phyloP scores from a whole-genome alignment of 176 grass and related monocot genomes.

The Carex myosuroides region DNA sequence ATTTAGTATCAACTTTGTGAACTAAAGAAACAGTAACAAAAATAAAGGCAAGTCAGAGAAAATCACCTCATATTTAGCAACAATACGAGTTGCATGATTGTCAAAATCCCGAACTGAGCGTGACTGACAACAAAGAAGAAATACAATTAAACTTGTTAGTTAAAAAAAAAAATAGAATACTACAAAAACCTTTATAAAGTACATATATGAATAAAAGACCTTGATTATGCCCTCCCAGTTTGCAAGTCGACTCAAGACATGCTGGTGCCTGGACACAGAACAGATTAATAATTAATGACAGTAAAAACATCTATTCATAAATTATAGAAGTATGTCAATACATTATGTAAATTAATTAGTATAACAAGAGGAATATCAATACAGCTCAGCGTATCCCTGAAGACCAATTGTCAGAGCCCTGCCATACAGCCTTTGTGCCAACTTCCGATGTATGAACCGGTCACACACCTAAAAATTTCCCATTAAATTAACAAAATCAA shows the following conservation, averaged over 20 bases:
- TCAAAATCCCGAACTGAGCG: conserved; percentile 87
- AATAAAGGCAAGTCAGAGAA: neutral
- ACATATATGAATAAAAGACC: conserved; percentile 32
- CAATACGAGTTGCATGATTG: conserved; percentile 69
- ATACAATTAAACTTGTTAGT: neutral
- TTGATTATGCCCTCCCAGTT: conserved; percentile 94
- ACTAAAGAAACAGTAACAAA: neutral
- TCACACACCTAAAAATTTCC: conserved; percentile 63
- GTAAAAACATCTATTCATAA: neutral
- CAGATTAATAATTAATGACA: neutral
- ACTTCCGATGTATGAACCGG: conserved; percentile 90
- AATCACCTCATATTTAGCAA: conserved; percentile 86
- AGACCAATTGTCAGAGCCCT: conserved; percentile 92
- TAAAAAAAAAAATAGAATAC: neutral
- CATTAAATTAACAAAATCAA: conserved; percentile 32
- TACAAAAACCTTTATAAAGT: neutral
- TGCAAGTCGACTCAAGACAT: conserved; percentile 69
- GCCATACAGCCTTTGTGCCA: conserved; percentile 75
- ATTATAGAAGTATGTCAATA: conserved; percentile 12
- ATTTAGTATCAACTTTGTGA: neutral
- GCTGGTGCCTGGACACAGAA: conserved; percentile 60
- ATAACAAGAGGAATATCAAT: conserved; percentile 33
- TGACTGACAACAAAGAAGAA: conserved; percentile 49
- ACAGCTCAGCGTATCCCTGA: conserved; percentile 94
- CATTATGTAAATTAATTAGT: conserved; percentile 15